phyloP scores from a whole-genome alignment of 164 flowering plant species.

The Aristolochia californica region DNA sequence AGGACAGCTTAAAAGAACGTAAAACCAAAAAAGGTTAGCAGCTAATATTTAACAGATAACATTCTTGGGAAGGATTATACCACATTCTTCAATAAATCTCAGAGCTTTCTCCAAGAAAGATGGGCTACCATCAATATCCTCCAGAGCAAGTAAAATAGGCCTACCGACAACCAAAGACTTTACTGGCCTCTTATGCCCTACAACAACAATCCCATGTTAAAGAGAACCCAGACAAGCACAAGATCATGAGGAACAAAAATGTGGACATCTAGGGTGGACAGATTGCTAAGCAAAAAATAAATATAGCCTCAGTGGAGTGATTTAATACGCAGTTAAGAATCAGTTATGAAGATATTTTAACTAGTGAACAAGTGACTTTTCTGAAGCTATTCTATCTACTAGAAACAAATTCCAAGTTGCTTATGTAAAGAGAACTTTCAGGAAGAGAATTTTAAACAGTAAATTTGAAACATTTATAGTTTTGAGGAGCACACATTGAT shows the following conservation, averaged over 20 bases:
- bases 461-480: constrained; percentile 1
- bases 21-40: neutral
- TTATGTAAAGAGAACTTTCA: too few relatives aligned
- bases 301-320: too few relatives aligned
- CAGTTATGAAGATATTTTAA: too few relatives aligned
- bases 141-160: constrained; percentile 78
- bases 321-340: too few relatives aligned
- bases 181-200: constrained; percentile 35
- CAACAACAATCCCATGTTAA: constrained; percentile 3
- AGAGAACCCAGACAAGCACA: constrained; percentile 1
- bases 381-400: too few relatives aligned
- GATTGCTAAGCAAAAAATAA: too few relatives aligned
- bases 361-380: too few relatives aligned
- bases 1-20: neutral
- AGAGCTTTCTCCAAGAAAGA: constrained; percentile 89
- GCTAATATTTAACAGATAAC: neutral
- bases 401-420: too few relatives aligned
- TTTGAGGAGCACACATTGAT: constrained; percentile 37
- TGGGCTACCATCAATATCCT: constrained; percentile 82
- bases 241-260: too few relatives aligned
- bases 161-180: constrained; percentile 56
- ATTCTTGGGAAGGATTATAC: constrained; percentile 23
- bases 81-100: constrained; percentile 58
- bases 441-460: neutral
- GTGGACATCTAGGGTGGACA: too few relatives aligned